Evolutionary conservation across 2,329 filamentous ascomycete species (phyloP).

Genomic region (Sporothrix curviconia): DNA sequence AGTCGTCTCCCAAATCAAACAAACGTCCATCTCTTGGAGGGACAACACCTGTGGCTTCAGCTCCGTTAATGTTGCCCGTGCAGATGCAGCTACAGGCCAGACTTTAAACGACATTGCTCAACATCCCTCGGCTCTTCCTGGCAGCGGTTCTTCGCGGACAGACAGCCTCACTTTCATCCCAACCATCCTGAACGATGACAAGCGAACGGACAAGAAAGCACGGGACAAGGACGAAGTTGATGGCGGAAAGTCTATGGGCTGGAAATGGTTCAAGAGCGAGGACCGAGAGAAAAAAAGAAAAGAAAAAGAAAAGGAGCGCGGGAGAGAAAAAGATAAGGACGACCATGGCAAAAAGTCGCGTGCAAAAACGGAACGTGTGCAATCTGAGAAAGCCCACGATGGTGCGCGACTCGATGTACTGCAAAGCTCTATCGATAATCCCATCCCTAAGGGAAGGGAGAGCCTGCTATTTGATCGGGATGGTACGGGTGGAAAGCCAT

Average conservation of each 20-base stretch:
- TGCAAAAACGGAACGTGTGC: slow-evolving; percentile 46
- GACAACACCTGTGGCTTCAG: slow-evolving; percentile 16
- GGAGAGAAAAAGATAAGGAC: slow-evolving; percentile 44
- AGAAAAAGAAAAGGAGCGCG: slow-evolving; percentile 49
- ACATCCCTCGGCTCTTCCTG: slow-evolving; percentile 62
- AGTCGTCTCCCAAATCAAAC: slow-evolving; percentile 27
- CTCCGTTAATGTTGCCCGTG: background rate
- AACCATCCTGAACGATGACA: slow-evolving; percentile 62
- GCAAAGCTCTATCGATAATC: slow-evolving; percentile 76
- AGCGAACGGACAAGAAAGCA: slow-evolving; percentile 65
- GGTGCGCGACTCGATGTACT: slow-evolving; percentile 78
- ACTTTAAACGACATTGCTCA: slow-evolving; percentile 60
- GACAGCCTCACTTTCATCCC: slow-evolving; percentile 77
- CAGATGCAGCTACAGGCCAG: slow-evolving; percentile 26
- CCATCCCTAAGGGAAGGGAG: slow-evolving; percentile 62
- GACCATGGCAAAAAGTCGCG: slow-evolving; percentile 54
- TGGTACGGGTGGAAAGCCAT: slow-evolving; percentile 60
- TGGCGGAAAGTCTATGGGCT: slow-evolving; percentile 66
- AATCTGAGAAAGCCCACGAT: slow-evolving; percentile 58
- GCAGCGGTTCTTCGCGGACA: slow-evolving; percentile 59
- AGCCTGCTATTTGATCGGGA: slow-evolving; percentile 79
- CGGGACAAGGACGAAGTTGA: slow-evolving; percentile 63
- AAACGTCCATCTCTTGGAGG: slow-evolving; percentile 22
- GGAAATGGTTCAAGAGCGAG: slow-evolving; percentile 79
- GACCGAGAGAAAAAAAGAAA: slow-evolving; percentile 67